Base-by-base conservation (phyloP, 2,329 filamentous ascomycete genomes). In the Aspergillaceae sp. region DNA sequence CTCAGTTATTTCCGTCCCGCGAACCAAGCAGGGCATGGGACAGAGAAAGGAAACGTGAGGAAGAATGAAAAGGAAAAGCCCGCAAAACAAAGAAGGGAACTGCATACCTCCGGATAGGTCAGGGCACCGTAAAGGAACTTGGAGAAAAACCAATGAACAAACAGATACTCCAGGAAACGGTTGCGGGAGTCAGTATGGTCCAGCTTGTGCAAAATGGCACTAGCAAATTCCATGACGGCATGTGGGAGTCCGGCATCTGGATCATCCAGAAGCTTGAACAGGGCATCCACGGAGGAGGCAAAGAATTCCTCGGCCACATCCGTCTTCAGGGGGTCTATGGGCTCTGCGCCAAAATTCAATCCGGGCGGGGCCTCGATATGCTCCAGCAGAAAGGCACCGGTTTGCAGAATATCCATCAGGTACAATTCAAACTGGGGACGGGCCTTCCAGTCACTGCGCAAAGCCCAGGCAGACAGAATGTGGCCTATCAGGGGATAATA, bases 61-160 rank as follows among this genome's bases (percentile, higher is more conserved):
- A 29, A 30, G 34, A 43, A 26, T 44, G 30, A 32, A 32, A 32
- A 32, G 8, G 30, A 9, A 32, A 32, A 32, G 8, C 6, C 5
- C 5, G 8, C 30, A 32, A 32, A 9, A 9, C 8, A 37, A 37
- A 10, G 27, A 38, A 26, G 36, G 36, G 11, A 19, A 38, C 8
- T 26, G 48, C 50, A 56, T 75, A 81, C 89, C 76, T 98, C 92
- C 7, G 92, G 92, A 59, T 92, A 86, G 41, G 88, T 86, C 59
- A 97, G 80, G 44, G 88, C 84, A 56, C 86, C 84, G 41, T 87
- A 77, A 33, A 97, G 74, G 67, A 92, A 96, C 43, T 84, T 84
- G 51, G 88, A 86, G 64, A 97, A 95, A 51, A 96, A 83, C 82
- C 91, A 98, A 62, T 90, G 86, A 58, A 84, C 87, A 52, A 96